A percentile compares a stretch with the other conserved stretches of the same genome.
Conservation (phyloP, 805 yeast genomes). For the Candida hispaniensis region DNA sequence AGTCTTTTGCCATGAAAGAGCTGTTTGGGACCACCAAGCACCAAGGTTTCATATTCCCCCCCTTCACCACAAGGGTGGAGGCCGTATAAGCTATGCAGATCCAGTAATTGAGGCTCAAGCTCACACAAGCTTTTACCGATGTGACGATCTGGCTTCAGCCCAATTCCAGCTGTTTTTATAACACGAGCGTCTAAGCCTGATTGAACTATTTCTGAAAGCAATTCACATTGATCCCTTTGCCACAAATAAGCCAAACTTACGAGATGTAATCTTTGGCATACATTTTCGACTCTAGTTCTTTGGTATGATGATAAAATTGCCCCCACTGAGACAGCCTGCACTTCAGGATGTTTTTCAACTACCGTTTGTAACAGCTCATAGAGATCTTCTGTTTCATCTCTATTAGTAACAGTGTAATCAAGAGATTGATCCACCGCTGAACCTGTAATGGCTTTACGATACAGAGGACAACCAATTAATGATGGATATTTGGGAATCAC, state of each 20-base stretch:
- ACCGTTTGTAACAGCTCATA: constrained; percentile 43
- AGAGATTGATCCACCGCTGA: constrained; percentile 50
- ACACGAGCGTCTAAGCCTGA: constrained; percentile 67
- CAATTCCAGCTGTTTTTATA: constrained; percentile 89
- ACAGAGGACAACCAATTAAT: constrained; percentile 73
- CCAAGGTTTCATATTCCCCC: constrained; percentile 93
- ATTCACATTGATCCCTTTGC: constrained; percentile 74
- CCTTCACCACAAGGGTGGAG: constrained; percentile 98
- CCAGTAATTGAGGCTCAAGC: constrained; percentile 44
- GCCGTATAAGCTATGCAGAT: constrained; percentile 54
- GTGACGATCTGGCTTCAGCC: constrained; percentile 42
- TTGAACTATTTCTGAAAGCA: constrained; percentile 71
- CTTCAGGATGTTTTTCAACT: constrained; percentile 47
- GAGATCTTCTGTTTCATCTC: constrained; percentile 86
- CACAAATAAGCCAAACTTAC: constrained; percentile 69
- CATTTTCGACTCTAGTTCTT: constrained; percentile 85
- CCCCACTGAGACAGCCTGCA: constrained; percentile 86
- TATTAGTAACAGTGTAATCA: constrained; percentile 55
- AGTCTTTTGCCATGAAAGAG: constrained; percentile 45
- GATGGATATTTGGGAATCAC: constrained; percentile 52
- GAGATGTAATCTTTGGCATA: constrained; percentile 63
- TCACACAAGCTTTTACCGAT: constrained; percentile 59
- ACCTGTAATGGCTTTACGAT: constrained; percentile 55
- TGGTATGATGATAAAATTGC: constrained; percentile 95
- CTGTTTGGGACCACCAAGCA: constrained; percentile 66